Percentiles rank a stretch among this genome's conserved stretches.
Conservation (phyloP, 208 protist genomes). For the Acanthamoeba sp. region DNA sequence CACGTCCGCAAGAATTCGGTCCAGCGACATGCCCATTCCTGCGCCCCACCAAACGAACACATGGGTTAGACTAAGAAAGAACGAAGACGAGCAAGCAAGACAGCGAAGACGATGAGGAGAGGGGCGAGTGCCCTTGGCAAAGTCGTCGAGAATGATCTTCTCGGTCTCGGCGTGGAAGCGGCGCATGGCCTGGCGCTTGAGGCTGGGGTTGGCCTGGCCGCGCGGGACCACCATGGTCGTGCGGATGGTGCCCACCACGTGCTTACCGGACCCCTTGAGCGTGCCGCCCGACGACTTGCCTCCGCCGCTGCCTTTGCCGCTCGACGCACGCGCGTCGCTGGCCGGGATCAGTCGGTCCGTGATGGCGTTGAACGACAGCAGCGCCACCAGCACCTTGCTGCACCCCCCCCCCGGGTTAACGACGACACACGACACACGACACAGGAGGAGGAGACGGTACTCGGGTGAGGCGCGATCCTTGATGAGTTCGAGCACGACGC, state of each 20-base stretch:
- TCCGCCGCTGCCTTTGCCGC: not conserved
- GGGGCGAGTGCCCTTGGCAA: conserved; percentile 3
- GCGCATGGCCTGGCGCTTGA: conserved; percentile 63
- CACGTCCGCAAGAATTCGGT: conserved; percentile 53
- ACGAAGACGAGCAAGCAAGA: not conserved
- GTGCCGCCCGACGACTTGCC: conserved; percentile 62
- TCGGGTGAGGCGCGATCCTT: conserved; percentile 68
- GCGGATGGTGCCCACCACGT: conserved; percentile 15
- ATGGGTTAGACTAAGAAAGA: not conserved
- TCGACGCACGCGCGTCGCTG: not conserved
- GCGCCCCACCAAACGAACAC: not conserved
- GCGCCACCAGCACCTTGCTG: conserved; percentile 56
- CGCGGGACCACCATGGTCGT: conserved; percentile 45
- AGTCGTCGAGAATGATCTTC: conserved; percentile 72
- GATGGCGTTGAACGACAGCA: conserved; percentile 70
- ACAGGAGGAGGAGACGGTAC: not conserved
- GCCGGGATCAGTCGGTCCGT: conserved; percentile 30
- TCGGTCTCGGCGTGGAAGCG: conserved; percentile 35
- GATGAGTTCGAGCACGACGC: conserved; percentile 51
- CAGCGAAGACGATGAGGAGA: not conserved
- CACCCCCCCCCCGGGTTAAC: not conserved
- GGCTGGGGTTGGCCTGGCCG: conserved; percentile 13
- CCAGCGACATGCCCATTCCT: conserved; percentile 70
- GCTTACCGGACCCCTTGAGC: conserved; percentile 13
- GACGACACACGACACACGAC: not conserved